phyloP scores from a whole-genome alignment of 106 monocot genomes.

The Chionographis japonica region DNA sequence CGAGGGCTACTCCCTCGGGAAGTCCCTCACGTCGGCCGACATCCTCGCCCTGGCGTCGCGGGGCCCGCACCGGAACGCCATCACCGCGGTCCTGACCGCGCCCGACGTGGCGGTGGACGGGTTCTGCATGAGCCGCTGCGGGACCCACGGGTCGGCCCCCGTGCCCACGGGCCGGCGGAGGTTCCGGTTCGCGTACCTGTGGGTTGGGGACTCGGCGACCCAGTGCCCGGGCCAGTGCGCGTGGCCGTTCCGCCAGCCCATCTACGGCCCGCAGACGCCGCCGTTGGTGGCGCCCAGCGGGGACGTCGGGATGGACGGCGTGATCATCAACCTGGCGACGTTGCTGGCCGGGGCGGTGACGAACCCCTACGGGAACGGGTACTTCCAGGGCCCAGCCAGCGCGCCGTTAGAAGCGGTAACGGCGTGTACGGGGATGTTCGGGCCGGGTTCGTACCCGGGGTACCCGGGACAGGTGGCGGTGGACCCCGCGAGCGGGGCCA shows the following conservation, averaged over 20 bases:
- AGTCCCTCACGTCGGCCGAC: conserved; percentile 25
- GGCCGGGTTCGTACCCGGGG: conserved; percentile 44
- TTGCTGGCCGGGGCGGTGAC: conserved; percentile 42
- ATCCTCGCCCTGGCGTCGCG: conserved; percentile 30
- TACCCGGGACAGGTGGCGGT: conserved; percentile 37
- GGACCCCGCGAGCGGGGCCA: conserved; percentile 36
- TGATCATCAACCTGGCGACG: conserved; percentile 53
- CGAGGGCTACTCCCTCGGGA: conserved; percentile 33
- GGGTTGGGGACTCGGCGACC: conserved; percentile 45
- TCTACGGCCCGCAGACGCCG: conserved; percentile 45
- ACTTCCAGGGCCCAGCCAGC: conserved; percentile 34
- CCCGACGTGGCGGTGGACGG: conserved; percentile 50
- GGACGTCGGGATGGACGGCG: conserved; percentile 47
- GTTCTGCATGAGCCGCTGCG: conserved; percentile 61
- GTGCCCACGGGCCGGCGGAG: not conserved
- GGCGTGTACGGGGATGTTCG: conserved; percentile 45
- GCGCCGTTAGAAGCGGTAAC: conserved; percentile 51
- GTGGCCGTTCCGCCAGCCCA: too few species aligned
- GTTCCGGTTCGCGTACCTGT: conserved; percentile 35
- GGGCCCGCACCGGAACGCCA: conserved; percentile 11
- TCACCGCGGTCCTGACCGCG: conserved; percentile 43
- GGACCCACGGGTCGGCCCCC: conserved; percentile 20
- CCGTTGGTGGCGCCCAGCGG: conserved; percentile 45
- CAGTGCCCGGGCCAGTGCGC: conserved; percentile 65
- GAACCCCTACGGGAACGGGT: conserved; percentile 46